These are phyloP conservation scores for Ustilago sp. DNA, from an alignment of 1,284 basidiomycete species.

Conservation along the genomic window DNA sequence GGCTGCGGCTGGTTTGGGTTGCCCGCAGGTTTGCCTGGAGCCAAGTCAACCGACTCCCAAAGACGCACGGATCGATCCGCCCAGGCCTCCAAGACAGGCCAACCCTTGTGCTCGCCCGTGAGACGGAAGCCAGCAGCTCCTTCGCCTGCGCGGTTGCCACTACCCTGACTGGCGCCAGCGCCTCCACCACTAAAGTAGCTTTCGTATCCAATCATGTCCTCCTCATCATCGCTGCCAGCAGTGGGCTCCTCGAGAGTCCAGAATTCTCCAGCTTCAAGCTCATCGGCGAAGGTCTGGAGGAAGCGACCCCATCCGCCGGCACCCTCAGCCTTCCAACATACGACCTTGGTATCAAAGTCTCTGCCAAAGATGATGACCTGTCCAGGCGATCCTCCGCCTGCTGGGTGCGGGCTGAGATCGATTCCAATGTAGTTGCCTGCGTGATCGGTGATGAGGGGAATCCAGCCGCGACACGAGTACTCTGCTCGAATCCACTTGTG, in stretches of 20 bases:
- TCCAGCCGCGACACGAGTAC: conserved; percentile 95
- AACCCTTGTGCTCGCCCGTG: conserved; percentile 63
- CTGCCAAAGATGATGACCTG: conserved; percentile 98
- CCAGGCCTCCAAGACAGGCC: conserved; percentile 68
- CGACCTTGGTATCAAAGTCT: conserved; percentile 97
- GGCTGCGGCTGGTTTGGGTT: conserved; percentile 32
- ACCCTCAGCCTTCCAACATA: conserved; percentile 80
- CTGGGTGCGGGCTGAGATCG: conserved; percentile 82
- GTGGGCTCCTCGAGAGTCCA: conserved; percentile 57
- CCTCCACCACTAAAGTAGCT: conserved; percentile 63
- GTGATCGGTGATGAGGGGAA: conserved; percentile 92
- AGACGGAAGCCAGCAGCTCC: conserved; percentile 60
- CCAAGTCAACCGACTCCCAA: conserved; percentile 63
- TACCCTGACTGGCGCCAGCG: conserved; percentile 57
- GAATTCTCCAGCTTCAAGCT: conserved; percentile 84
- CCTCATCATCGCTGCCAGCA: conserved; percentile 56
- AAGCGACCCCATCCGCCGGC: conserved; percentile 93
- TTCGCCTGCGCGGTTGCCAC: conserved; percentile 63
- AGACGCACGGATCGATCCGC: conserved; percentile 63
- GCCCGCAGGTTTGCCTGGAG: conserved; percentile 47
- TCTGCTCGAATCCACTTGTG: conserved; percentile 88
- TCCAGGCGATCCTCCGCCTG: conserved; percentile 77
- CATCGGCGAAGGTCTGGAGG: conserved; percentile 91
- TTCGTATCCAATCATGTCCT: conserved; percentile 67
- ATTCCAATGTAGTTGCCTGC: conserved; percentile 96